phyloP scores from a whole-genome alignment of 805 yeast species.

The Metschnikowia henanensis region DNA sequence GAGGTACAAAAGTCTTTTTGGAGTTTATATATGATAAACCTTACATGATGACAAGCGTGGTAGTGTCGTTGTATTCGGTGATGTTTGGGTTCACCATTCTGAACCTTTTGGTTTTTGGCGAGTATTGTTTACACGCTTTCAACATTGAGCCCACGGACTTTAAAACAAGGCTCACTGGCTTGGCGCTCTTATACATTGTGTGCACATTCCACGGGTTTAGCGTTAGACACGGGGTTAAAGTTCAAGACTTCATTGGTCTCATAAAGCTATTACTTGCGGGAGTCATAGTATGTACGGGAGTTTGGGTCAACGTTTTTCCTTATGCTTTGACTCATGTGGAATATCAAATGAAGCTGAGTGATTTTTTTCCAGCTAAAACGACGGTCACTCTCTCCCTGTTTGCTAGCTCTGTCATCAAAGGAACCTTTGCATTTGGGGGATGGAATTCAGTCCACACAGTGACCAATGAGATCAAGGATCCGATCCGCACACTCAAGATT shows the following conservation, averaged over 20 bases:
- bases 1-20: constrained; percentile 73
- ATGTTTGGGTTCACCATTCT: constrained; percentile 56
- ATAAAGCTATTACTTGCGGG: constrained; percentile 56
- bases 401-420: constrained; percentile 56
- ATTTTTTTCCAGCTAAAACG: constrained; percentile 33
- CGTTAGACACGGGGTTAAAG: constrained; percentile 54
- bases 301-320: constrained; percentile 57
- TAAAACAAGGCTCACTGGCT: constrained; percentile 34
- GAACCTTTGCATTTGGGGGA: constrained; percentile 60
- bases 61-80: constrained; percentile 49
- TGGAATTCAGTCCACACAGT: constrained; percentile 65
- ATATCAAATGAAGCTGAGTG: constrained; percentile 37
- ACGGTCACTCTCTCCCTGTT: constrained; percentile 44
- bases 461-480: constrained; percentile 60
- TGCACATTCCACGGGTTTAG: constrained; percentile 56
- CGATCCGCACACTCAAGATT: constrained; percentile 53
- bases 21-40: constrained; percentile 69
- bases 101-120: constrained; percentile 61
- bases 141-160: constrained; percentile 40
- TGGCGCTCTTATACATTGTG: constrained; percentile 27
- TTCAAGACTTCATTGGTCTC: constrained; percentile 64
- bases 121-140: constrained; percentile 49
- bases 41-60: constrained; percentile 50
- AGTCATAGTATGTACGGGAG: constrained; percentile 56
- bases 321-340: constrained; percentile 42